These are phyloP conservation scores for Xenosphaeropsis pyriputrescens DNA, from an alignment of 2,329 filamentous ascomycete species.

Conservation along the genomic window DNA sequence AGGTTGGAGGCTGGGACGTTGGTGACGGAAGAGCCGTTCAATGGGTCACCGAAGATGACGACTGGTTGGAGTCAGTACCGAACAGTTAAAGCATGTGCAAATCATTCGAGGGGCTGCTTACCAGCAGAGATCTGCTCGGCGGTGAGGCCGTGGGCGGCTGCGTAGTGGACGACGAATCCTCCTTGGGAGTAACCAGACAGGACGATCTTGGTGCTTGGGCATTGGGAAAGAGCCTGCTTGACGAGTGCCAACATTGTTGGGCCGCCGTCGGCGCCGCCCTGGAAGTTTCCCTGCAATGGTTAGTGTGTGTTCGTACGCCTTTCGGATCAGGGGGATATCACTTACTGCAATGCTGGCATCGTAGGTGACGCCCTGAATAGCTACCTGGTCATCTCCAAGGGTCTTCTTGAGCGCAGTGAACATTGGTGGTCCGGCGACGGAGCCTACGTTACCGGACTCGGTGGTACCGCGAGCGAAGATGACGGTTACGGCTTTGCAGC, in stretches of 20 bases:
- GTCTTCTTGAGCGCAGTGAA: slow-evolving; percentile 12
- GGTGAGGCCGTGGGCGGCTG: neutral
- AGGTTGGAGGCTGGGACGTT: slow-evolving; percentile 11
- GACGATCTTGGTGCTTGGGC: slow-evolving; percentile 1
- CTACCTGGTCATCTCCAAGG: slow-evolving; percentile 8
- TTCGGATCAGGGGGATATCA: no score
- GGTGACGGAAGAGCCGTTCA: slow-evolving; percentile 16
- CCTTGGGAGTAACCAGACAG: slow-evolving; percentile 1
- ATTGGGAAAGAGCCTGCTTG: slow-evolving; percentile 8
- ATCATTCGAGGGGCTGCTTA: no score
- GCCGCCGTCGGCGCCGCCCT: slow-evolving; percentile 10
- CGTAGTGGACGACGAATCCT: neutral
- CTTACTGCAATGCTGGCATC: slow-evolving; percentile 13
- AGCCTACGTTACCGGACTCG: slow-evolving; percentile 30
- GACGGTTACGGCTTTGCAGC: slow-evolving; percentile 25
- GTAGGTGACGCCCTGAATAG: slow-evolving; percentile 17
- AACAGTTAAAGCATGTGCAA: no score
- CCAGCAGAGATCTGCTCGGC: no score
- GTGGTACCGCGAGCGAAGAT: slow-evolving; percentile 32
- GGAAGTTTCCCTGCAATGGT: slow-evolving; percentile 2
- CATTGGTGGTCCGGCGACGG: slow-evolving; percentile 17
- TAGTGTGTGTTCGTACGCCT: neutral
- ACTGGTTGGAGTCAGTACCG: no score
- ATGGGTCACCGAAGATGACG: neutral
- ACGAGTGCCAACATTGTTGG: slow-evolving; percentile 8